Evolutionary conservation across 2,329 filamentous ascomycete genomes (phyloP).

Genomic region (Neophaeococcomyces mojaviensis): DNA sequence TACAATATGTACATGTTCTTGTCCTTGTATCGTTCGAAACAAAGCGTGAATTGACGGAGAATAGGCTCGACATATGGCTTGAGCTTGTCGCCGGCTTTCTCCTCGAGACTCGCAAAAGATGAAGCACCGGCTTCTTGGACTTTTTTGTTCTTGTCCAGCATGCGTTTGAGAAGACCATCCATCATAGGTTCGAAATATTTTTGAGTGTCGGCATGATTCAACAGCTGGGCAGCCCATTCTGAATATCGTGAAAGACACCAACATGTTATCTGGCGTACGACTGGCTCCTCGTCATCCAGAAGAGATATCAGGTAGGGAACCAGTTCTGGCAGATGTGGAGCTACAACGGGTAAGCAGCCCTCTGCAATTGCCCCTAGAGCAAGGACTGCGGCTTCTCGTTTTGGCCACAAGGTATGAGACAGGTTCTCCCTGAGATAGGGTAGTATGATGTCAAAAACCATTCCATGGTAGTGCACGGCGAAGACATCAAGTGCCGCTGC

Average conservation of each 20-base stretch:
- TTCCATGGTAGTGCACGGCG: slow-evolving; percentile 77
- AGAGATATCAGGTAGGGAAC: slow-evolving; percentile 84
- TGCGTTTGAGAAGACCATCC: slow-evolving; percentile 87
- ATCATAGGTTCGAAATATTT: slow-evolving; percentile 91
- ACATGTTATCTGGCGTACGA: slow-evolving; percentile 93
- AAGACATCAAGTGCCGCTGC: slow-evolving; percentile 92
- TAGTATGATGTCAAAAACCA: slow-evolving; percentile 84
- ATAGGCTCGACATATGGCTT: slow-evolving; percentile 85
- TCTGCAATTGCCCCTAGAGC: slow-evolving; percentile 92
- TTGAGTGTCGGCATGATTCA: slow-evolving; percentile 58
- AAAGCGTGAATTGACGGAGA: slow-evolving; percentile 81
- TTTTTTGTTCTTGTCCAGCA: slow-evolving; percentile 96
- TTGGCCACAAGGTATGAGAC: slow-evolving; percentile 80
- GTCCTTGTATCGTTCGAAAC: slow-evolving; percentile 94
- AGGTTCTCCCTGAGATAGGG: slow-evolving; percentile 89
- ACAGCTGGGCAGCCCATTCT: slow-evolving; percentile 74
- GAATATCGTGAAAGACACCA: slow-evolving; percentile 96
- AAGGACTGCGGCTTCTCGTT: slow-evolving; percentile 87
- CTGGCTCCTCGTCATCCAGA: slow-evolving; percentile 74
- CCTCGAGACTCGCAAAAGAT: slow-evolving; percentile 90
- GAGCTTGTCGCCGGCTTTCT: slow-evolving; percentile 75
- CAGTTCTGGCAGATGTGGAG: slow-evolving; percentile 81
- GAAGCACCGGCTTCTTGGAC: slow-evolving; percentile 95
- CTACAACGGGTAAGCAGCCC: slow-evolving; percentile 83
- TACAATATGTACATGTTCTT: slow-evolving; percentile 98